These are phyloP conservation scores for Kodamaea plutei DNA, from an alignment of 1,139 yeast species.

Conservation along the genomic window DNA sequence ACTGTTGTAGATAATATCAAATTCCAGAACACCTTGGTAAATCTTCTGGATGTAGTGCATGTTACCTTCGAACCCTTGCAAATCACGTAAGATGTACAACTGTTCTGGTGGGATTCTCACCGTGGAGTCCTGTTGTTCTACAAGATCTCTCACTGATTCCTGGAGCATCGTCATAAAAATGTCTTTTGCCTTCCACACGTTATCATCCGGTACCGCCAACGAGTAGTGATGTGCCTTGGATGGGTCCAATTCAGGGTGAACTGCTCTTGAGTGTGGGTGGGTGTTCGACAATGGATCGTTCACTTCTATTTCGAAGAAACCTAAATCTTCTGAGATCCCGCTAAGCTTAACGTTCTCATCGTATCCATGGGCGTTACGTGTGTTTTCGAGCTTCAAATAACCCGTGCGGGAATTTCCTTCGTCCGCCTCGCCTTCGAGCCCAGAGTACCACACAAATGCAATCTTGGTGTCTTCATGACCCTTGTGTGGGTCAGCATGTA, in stretches of 20 bases:
- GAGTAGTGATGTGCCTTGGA: conserved; percentile 61
- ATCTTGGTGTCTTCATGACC: conserved; percentile 49
- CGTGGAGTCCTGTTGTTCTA: conserved; percentile 30
- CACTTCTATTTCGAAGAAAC: conserved; percentile 49
- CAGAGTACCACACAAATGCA: conserved; percentile 75
- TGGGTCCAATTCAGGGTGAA: conserved; percentile 46
- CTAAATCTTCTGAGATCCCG: conserved; percentile 56
- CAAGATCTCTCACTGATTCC: conserved; percentile 56
- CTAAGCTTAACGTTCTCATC: conserved; percentile 35
- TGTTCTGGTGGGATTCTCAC: conserved; percentile 44
- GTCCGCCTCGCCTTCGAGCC: conserved; percentile 52
- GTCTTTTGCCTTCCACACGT: conserved; percentile 78
- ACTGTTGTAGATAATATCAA: conserved; percentile 60
- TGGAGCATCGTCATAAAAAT: conserved; percentile 66
- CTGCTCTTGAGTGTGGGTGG: conserved; percentile 31
- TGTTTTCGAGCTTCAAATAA: conserved; percentile 30
- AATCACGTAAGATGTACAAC: conserved; percentile 54
- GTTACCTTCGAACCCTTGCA: conserved; percentile 65
- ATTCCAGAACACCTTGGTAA: conserved; percentile 72
- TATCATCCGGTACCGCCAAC: conserved; percentile 65
- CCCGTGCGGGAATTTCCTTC: conserved; percentile 23
- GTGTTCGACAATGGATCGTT: conserved; percentile 42
- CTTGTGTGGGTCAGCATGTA: conserved; percentile 57
- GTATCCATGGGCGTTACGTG: conserved; percentile 27
- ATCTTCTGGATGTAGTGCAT: conserved; percentile 75